Base-by-base conservation (phyloP, 257 asterid species). In the Phtheirospermum japonicum region DNA sequence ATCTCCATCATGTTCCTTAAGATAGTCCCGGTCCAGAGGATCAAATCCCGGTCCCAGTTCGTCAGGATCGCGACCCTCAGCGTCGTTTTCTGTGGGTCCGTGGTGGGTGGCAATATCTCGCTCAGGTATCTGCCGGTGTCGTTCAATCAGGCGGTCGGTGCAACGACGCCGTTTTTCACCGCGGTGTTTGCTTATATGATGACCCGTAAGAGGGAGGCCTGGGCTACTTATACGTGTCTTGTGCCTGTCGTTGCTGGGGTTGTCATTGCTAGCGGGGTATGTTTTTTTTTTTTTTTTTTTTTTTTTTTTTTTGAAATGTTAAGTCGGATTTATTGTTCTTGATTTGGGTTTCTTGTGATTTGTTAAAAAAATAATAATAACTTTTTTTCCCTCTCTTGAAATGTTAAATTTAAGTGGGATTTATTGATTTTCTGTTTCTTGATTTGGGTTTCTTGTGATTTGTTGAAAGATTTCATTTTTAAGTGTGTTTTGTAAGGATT, bases 141-240 rank as follows among this genome's bases (percentile, higher is more conserved):
- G 1, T 92, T 92, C 73, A 92, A 92, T 68, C 99, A 92, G 73
- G 97, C 97, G 33, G 95, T 92, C 30, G 99, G 99, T 13, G 96
- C 99, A 0, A 92, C 99, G 34, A 92, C 99, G 0, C 99, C 97
- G 2, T 92, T 92, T 65, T 92, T 92, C 77, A 92, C 99, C 0
- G 99, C 99, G 1, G 20, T 92, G 54, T 92, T 92, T 66, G 99
- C 99, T 6, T 92, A 84, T 65, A 37, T 85, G 42, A 77, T 92
- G 79, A 86, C 99, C 52, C 55, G 75, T 16, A 92, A 92, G 76
- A 73, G 79, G 72, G 99, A 92, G 74, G 86, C 85, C 3, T 89
- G 95, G 93, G 68, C 80, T 62, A 89, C 95, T 9, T 92, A 92
- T 68, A 76, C 82, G 30, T 84, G 89, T 56, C 95, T 92, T 52